Percentiles rank a stretch among this genome's conserved stretches.
phyloP scores from a whole-genome alignment of 257 asterid species.

The Craterostigma plantagineum region DNA sequence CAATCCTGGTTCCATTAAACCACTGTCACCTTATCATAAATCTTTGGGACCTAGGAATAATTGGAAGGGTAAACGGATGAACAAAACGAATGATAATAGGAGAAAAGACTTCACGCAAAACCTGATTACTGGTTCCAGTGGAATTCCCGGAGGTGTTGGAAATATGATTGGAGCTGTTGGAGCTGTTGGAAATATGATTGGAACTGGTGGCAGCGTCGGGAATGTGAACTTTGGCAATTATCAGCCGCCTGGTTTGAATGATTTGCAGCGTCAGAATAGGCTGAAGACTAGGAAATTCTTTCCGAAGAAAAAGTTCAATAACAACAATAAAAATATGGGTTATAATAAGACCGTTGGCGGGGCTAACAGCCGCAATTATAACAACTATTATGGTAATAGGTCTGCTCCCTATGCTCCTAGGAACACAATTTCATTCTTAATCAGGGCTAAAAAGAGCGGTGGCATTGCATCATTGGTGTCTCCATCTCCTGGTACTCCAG shows the following conservation, averaged over 20 bases:
- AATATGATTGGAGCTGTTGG: constrained; percentile 18
- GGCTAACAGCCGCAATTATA: neutral
- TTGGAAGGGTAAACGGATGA: constrained; percentile 38
- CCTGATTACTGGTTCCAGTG: constrained; percentile 18
- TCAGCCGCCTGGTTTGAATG: constrained; percentile 52
- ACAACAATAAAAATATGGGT: too few species aligned
- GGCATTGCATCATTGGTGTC: constrained; percentile 40
- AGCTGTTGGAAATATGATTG: constrained; percentile 8
- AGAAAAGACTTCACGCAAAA: constrained; percentile 30
- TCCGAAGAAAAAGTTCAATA: constrained; percentile 22
- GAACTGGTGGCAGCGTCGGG: constrained; percentile 12
- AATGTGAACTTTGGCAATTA: constrained; percentile 24
- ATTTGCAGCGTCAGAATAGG: constrained; percentile 53
- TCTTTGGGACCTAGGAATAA: constrained; percentile 44
- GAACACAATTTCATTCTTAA: constrained; percentile 41
- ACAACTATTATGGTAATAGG: constrained; percentile 11
- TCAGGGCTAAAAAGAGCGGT: constrained; percentile 33
- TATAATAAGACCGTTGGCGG: constrained; percentile 1
- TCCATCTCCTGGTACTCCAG: constrained; percentile 35
- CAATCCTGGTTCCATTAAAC: constrained; percentile 13
- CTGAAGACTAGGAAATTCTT: constrained; percentile 38
- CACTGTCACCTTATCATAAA: constrained; percentile 11
- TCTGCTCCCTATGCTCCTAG: constrained; percentile 38
- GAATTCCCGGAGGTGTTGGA: constrained; percentile 28
- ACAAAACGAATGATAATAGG: constrained; percentile 21